These are phyloP conservation scores for Plasmodium gaboni DNA, from an alignment of 169 alveolate species.

Conservation along the genomic window DNA sequence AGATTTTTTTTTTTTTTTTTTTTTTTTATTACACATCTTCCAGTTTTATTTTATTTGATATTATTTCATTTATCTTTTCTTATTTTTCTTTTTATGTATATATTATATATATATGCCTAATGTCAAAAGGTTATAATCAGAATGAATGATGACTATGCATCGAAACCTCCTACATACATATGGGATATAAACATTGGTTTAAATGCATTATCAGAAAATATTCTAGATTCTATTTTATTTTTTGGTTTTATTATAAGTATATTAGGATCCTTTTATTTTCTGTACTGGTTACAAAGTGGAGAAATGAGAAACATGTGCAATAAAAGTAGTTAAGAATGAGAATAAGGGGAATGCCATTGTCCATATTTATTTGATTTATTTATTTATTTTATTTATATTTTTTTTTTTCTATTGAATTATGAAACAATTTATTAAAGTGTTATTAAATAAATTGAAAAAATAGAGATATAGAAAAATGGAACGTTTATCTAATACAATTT, in stretches of 20 bases:
- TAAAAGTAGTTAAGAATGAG: conserved; percentile 32
- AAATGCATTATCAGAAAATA: conserved; percentile 26
- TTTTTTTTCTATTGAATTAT: neutral
- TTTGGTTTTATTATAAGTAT: conserved; percentile 50
- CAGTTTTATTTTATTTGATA: no score
- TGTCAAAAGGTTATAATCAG: neutral
- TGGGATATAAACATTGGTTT: conserved; percentile 38
- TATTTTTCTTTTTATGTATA: no score
- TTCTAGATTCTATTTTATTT: conserved; percentile 53
- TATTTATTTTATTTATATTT: neutral
- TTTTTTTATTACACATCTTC: no score
- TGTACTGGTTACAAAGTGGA: conserved; percentile 51
- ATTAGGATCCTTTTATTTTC: conserved; percentile 67
- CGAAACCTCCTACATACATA: conserved; percentile 36
- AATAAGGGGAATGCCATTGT: neutral
- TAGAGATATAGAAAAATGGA: neutral
- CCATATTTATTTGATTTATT: neutral
- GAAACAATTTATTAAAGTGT: neutral
- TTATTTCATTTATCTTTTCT: no score
- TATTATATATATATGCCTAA: no score
- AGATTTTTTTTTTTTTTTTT: no score
- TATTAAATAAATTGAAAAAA: neutral
- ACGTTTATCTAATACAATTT: neutral
- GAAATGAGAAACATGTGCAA: conserved; percentile 60
- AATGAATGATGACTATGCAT: conserved; percentile 53